Evolutionary conservation across 2,329 filamentous ascomycete species (phyloP), one percentile per base, ranked within the genome.

Genomic region (Acephala macrosclerotiorum): DNA sequence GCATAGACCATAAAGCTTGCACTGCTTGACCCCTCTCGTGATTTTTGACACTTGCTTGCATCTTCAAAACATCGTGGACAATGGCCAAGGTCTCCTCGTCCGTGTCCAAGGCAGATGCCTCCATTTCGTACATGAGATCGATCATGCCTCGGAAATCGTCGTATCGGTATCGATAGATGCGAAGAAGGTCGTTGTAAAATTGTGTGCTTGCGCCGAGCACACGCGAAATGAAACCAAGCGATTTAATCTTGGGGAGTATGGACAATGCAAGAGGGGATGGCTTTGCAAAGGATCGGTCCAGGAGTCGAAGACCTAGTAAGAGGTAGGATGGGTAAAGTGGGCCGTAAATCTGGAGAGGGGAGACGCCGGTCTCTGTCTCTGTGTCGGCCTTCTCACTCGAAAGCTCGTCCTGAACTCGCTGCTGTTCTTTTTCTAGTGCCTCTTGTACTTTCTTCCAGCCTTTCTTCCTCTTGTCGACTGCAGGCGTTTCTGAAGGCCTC

Each of bases 151-250:
- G 59, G 25, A 73, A 75, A 72, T 92, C 87, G 25, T 86, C 83
- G 68, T 87, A 85, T 12, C 86, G 84, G 38, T 79, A 77, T 87
- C 89, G 92, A 63, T 87, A 81, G 25, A 89, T 83, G 16, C 81
- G 77, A 26, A 92, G 81, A 38, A 93, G 82, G 58, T 87, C 82
- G 74, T 91, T 89, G 80, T 92, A 94, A 49, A 94, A 86, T 0
- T 84, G 80, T 0, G 90, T 91, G 20, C 88, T 89, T 6, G 87
- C 89, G 57, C 91, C 91, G 0, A 95, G 83, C 7, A 92, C 88
- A 73, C 90, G 92, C 0, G 90, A 90, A 0, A 87, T 85, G 1
- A 91, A 83, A 1, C 91, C 91, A 0, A 92, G 81, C 53, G 84
- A 81, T 74, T 91, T 91, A 71, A 94, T 80, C 8, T 85, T 84